Evolutionary conservation across 805 yeast genomes (phyloP), one percentile per base, ranked within the genome.

Genomic region (Henningerozyma blattae): DNA sequence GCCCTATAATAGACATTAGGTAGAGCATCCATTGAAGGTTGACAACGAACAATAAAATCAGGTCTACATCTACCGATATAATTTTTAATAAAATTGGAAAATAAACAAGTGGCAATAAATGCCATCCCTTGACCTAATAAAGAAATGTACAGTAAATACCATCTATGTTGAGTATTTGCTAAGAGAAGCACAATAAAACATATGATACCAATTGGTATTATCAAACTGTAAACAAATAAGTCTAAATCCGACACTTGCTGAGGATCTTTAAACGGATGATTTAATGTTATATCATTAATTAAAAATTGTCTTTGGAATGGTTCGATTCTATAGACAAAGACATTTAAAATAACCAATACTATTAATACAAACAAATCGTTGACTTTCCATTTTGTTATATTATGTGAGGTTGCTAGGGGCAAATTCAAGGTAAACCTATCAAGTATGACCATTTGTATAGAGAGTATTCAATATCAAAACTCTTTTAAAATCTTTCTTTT

Each of bases 21-120:
- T 1, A 86, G 77, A 0, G 86, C 67, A 32, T 62, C 76, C 2
- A 58, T 54, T 22, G 59, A 61, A 3, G 96, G 95, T 15, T 67
- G 52, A 56, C 97, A 89, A 45, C 97, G 68, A 4, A 86, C 83
- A 33, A 89, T 57, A 51, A 87, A 83, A 57, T 89, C 98, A 0
- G 98, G 98, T 38, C 98, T 67, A 40, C 79, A 83, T 50, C 95
- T 70, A 4, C 95, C 96, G 35, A 89, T 72, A 74, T 81, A 75
- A 50, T 79, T 75, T 60, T 89, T 89, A 39, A 84, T 52, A 13
- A 77, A 61, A 48, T 84, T 84, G 3, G 94, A 83, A 34, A 80
- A 48, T 19, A 78, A 61, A 28, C 74, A 65, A 19, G 82, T 73
- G 12, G 76, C 56, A 15, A 73, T 64, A 36, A 80, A 61, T 0